Percentiles rank a stretch among this genome's conserved stretches.
phyloP scores from a whole-genome alignment of 805 yeast species.

The Candida odintsovae region DNA sequence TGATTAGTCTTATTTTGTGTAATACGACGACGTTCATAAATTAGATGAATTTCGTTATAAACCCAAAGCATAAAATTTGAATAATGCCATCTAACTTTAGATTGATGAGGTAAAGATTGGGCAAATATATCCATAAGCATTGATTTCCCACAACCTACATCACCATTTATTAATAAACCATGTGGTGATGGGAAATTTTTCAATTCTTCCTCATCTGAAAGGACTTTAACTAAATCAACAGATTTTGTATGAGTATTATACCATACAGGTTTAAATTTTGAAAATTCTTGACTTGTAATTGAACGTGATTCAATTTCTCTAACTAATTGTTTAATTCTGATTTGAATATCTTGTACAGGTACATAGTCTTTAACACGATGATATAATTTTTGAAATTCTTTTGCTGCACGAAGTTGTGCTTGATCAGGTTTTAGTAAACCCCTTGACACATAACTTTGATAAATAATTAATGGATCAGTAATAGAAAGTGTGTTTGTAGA shows the following conservation, averaged over 20 bases:
- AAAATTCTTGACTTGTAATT: slow-evolving; percentile 4
- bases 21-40: slow-evolving; percentile 39
- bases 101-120: slow-evolving; percentile 50
- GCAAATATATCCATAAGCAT: slow-evolving; percentile 73
- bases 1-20: slow-evolving; percentile 24
- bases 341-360: slow-evolving; percentile 30
- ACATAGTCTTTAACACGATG: slow-evolving; percentile 51
- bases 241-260: slow-evolving; percentile 1
- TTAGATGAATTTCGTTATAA: slow-evolving; percentile 52
- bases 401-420: slow-evolving; percentile 55
- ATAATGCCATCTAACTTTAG: slow-evolving; percentile 68
- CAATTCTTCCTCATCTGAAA: slow-evolving; percentile 60
- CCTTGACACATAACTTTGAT: slow-evolving; percentile 44
- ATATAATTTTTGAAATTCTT: slow-evolving; percentile 56
- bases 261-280: slow-evolving; percentile 3
- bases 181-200: slow-evolving; percentile 51
- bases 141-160: slow-evolving; percentile 71
- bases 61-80: slow-evolving; percentile 67
- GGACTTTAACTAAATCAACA: slow-evolving; percentile 39
- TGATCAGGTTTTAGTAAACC: slow-evolving; percentile 52
- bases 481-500: slow-evolving; percentile 29
- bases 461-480: slow-evolving; percentile 60
- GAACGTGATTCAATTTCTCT: slow-evolving; percentile 27
- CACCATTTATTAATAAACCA: slow-evolving; percentile 59
- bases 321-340: slow-evolving; percentile 22